phyloP scores from a whole-genome alignment of 1,284 basidiomycete genomes.

The Cutaneotrichosporon sp. region DNA sequence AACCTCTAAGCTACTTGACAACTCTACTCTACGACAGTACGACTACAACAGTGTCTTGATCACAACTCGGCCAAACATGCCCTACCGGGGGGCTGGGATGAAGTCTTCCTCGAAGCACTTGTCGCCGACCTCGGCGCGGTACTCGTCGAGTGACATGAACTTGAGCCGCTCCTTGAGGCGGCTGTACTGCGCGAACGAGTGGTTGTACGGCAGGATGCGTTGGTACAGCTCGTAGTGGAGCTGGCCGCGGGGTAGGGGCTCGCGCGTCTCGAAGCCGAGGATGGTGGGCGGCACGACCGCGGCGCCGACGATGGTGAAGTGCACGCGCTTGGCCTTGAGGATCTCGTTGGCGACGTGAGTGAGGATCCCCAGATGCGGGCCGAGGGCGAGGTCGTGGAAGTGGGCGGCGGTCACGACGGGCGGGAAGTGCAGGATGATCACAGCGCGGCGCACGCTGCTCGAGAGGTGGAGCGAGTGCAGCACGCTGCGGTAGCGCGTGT shows the following conservation, averaged over 20 bases:
- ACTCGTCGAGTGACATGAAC: not conserved
- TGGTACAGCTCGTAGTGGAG: conserved; percentile 8
- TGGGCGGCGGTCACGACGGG: not conserved
- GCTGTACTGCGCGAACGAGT: not conserved
- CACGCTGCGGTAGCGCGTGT: not conserved
- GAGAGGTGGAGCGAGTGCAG: not conserved
- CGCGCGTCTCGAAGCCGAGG: not conserved
- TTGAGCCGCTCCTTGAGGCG: not conserved
- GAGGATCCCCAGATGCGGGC: not conserved
- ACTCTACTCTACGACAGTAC: too few species aligned
- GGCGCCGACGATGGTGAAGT: conserved; percentile 3
- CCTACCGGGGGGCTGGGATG: not conserved
- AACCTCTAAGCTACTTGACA: too few species aligned
- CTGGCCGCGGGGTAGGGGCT: not conserved
- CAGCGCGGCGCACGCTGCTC: not conserved
- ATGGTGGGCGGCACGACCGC: not conserved
- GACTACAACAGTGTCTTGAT: too few species aligned
- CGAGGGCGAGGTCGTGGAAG: not conserved
- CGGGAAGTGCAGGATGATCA: not conserved
- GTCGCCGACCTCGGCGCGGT: not conserved
- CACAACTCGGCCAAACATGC: too few species aligned
- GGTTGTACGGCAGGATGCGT: not conserved
- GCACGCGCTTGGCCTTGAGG: not conserved
- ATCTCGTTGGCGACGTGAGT: not conserved
- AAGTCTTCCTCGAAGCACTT: not conserved